Evolutionary conservation across 2,329 filamentous ascomycete species (phyloP).

Genomic region (Alternaria brassicae): DNA sequence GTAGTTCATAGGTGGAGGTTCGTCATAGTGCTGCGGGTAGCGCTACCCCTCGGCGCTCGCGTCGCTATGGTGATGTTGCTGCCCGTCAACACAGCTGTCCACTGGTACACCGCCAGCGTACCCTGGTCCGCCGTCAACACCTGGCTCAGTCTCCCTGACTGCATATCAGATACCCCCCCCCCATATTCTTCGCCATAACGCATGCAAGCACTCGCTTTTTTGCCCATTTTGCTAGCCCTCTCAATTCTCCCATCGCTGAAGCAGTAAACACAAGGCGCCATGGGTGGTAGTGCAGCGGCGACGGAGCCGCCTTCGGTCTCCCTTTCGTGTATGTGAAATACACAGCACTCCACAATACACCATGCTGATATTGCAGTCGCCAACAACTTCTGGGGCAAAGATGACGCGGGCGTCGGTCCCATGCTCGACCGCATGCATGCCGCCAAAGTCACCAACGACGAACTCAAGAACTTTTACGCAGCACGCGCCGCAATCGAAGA

Average conservation of each 20-base stretch:
- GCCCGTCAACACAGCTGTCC: conserved; percentile 30
- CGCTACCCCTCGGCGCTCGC: conserved; percentile 25
- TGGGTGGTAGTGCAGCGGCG: conserved; percentile 66
- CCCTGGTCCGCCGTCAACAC: conserved; percentile 35
- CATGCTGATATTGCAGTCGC: conserved; percentile 69
- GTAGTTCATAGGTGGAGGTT: neutral
- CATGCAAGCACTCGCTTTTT: conserved; percentile 26
- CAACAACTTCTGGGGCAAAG: conserved; percentile 99
- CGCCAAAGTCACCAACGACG: conserved; percentile 88
- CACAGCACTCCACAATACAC: neutral
- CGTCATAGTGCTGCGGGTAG: conserved; percentile 18
- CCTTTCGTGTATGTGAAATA: conserved; percentile 66
- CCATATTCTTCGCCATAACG: conserved; percentile 27
- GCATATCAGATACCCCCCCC: conserved; percentile 22
- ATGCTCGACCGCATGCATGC: conserved; percentile 93
- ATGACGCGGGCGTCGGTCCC: conserved; percentile 92
- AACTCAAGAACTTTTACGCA: conserved; percentile 88
- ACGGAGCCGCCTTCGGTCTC: conserved; percentile 70
- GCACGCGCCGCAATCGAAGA: conserved; percentile 94
- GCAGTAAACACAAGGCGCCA: conserved; percentile 50
- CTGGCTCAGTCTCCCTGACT: conserved; percentile 30
- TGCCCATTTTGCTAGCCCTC: conserved; percentile 15
- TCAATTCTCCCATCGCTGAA: conserved; percentile 28
- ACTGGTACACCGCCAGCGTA: conserved; percentile 22
- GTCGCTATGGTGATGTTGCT: conserved; percentile 33